Evolutionary conservation across 208 protist species (phyloP).

Genomic region (Vickermania spadyakhi): DNA sequence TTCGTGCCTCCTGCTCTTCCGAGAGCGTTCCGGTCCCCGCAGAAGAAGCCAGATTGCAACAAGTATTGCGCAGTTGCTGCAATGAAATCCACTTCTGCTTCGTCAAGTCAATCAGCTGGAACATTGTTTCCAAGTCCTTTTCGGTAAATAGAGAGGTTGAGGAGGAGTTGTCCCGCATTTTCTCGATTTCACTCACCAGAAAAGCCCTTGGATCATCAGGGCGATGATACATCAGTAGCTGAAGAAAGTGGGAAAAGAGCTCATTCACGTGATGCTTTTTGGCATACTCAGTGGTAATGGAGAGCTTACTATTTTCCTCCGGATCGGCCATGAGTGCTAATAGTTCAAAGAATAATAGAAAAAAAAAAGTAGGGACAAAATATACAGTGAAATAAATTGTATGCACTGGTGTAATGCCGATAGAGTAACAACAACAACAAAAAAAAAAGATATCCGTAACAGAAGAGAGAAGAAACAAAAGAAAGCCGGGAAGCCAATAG

Average conservation of each 20-base stretch:
- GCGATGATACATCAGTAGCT: conserved; percentile 75
- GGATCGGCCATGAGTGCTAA: conserved; percentile 1
- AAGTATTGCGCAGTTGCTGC: conserved; percentile 79
- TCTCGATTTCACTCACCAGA: conserved; percentile 56
- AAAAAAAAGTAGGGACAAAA: conserved; percentile 7
- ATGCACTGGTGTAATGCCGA: background rate
- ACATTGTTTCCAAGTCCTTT: conserved; percentile 88
- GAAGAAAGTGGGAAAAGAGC: conserved; percentile 81
- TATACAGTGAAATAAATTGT: conserved; percentile 11
- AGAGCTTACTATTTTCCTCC: conserved; percentile 17
- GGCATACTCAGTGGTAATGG: conserved; percentile 49
- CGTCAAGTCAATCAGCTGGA: conserved; percentile 86
- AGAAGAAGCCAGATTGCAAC: conserved; percentile 67
- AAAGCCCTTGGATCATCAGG: conserved; percentile 77
- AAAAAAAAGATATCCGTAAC: conserved; percentile 6
- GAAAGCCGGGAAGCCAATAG: too few relatives aligned
- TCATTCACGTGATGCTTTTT: conserved; percentile 74
- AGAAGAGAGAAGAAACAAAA: too few relatives aligned
- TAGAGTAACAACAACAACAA: conserved; percentile 6
- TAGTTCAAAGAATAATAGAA: background rate
- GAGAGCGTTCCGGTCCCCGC: conserved; percentile 21
- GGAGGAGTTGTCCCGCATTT: conserved; percentile 47
- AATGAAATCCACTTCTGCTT: conserved; percentile 78
- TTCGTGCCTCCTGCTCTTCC: conserved; percentile 40
- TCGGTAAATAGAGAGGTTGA: conserved; percentile 76